Conservation (phyloP, 2,329 filamentous ascomycete species). For the Cladosporium colombiae region DNA sequence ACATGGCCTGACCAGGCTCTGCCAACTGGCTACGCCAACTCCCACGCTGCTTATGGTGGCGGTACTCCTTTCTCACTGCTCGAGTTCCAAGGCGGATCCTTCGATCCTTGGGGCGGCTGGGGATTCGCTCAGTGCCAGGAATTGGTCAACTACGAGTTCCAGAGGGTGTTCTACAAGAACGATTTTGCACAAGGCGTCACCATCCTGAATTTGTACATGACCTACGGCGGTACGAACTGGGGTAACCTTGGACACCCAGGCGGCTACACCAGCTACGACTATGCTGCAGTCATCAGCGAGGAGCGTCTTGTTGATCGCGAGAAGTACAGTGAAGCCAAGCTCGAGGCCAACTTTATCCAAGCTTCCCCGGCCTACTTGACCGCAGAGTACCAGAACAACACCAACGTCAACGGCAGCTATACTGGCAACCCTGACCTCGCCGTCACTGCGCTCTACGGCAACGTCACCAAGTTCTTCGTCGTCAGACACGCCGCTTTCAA, state of each 20-base stretch:
- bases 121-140: slow-evolving; percentile 68
- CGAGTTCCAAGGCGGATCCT: slow-evolving; percentile 56
- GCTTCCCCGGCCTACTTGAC: slow-evolving; percentile 70
- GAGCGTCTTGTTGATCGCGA: slow-evolving; percentile 68
- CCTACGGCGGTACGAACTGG: slow-evolving; percentile 75
- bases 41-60: slow-evolving; percentile 63
- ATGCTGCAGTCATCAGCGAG: slow-evolving; percentile 66
- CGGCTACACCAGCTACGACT: slow-evolving; percentile 60
- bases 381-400: slow-evolving; percentile 55
- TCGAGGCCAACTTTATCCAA: slow-evolving; percentile 73
- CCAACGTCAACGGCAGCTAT: slow-evolving; percentile 51
- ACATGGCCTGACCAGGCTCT: slow-evolving; percentile 60
- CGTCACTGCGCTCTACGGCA: slow-evolving; percentile 62
- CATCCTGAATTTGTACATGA: slow-evolving; percentile 64
- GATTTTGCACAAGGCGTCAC: slow-evolving; percentile 17
- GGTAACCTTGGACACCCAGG: slow-evolving; percentile 70
- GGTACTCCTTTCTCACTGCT: slow-evolving; percentile 65
- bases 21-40: slow-evolving; percentile 56
- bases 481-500: slow-evolving; percentile 65
- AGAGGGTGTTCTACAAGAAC: slow-evolving; percentile 63
- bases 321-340: slow-evolving; percentile 78
- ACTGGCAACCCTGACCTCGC: slow-evolving; percentile 55
- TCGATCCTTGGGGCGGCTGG: slow-evolving; percentile 71
- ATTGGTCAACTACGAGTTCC: slow-evolving; percentile 71
- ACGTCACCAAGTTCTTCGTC: slow-evolving; percentile 63